Percentiles rank a stretch among this genome's conserved stretches.
phyloP scores from a whole-genome alignment of 2,329 filamentous ascomycete species.

The Curvularia hawaiiensis region DNA sequence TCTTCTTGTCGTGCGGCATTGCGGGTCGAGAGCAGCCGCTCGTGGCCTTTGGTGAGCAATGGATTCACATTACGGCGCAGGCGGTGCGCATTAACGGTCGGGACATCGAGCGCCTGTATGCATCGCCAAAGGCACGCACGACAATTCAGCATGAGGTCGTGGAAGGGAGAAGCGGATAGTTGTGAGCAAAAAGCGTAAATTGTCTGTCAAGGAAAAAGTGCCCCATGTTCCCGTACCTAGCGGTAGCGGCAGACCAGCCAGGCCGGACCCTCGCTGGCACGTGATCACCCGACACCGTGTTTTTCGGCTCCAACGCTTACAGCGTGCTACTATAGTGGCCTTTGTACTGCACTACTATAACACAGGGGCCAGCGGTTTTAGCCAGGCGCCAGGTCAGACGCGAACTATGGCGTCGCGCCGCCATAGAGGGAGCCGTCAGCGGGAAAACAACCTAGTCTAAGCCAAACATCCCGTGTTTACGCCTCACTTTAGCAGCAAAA shows the following conservation, averaged over 20 bases:
- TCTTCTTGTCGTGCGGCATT: conserved; percentile 13
- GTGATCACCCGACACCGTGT: conserved; percentile 17
- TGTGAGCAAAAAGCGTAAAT: conserved; percentile 14
- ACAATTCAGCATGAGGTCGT: conserved; percentile 51
- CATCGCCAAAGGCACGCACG: conserved; percentile 52
- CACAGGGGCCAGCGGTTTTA: neutral
- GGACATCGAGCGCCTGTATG: conserved; percentile 49
- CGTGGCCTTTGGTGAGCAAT: conserved; percentile 21
- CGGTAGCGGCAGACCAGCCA: conserved; percentile 13
- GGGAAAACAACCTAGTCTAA: conserved; percentile 34
- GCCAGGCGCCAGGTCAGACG: neutral
- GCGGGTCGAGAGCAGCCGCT: conserved; percentile 24
- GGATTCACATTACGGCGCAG: conserved; percentile 31
- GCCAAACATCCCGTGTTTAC: conserved; percentile 21
- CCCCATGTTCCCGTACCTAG: conserved; percentile 5
- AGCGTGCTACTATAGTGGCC: conserved; percentile 12
- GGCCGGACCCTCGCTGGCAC: conserved; percentile 17
- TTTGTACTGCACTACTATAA: conserved; percentile 2
- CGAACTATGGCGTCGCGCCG: conserved; percentile 18
- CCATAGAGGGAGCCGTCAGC: conserved; percentile 6
- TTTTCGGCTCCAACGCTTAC: conserved; percentile 4
- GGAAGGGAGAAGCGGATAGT: conserved; percentile 15
- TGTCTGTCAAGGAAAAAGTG: conserved; percentile 25
- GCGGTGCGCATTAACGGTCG: conserved; percentile 24
- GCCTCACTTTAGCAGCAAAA: conserved; percentile 15